These are phyloP conservation scores for Rhizomucor pusillus DNA, from an alignment of 371 early-diverging fungal species.

Conservation along the genomic window DNA sequence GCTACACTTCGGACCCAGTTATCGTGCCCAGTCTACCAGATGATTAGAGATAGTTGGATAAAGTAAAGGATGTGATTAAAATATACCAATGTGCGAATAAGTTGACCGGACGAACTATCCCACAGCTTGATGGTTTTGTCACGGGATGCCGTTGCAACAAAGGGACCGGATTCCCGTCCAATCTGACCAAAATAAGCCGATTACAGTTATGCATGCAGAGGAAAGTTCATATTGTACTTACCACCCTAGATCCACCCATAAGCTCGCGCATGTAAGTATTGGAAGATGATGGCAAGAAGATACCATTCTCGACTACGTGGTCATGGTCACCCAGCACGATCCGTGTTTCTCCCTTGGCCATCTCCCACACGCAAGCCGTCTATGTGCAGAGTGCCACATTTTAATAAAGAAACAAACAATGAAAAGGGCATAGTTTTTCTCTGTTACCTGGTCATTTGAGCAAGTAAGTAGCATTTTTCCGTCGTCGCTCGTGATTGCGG, in stretches of 20 bases:
- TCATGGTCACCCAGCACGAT: slow-evolving; percentile 85
- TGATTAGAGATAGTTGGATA: too few relatives aligned
- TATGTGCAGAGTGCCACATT: slow-evolving; percentile 15
- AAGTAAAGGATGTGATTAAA: not conserved
- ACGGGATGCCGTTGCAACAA: slow-evolving; percentile 79
- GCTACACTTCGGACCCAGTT: slow-evolving; percentile 93
- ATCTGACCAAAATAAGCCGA: slow-evolving; percentile 17
- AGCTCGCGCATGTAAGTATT: slow-evolving; percentile 69
- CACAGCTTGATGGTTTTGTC: slow-evolving; percentile 90
- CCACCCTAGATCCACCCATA: slow-evolving; percentile 56
- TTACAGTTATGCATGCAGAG: slow-evolving; percentile 1
- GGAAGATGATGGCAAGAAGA: slow-evolving; percentile 72
- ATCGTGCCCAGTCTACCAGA: slow-evolving; percentile 88
- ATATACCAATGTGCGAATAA: slow-evolving; percentile 43
- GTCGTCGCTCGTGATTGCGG: slow-evolving; percentile 66
- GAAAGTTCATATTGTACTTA: not conserved
- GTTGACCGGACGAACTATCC: slow-evolving; percentile 74
- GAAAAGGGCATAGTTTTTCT: too few relatives aligned
- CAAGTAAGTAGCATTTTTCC: slow-evolving; percentile 69
- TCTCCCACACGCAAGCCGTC: slow-evolving; percentile 87
- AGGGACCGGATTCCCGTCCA: slow-evolving; percentile 60
- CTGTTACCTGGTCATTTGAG: slow-evolving; percentile 82
- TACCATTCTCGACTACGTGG: slow-evolving; percentile 91
- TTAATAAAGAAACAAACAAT: not conserved
- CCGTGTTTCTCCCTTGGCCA: slow-evolving; percentile 70